These are phyloP conservation scores for Phalaenopsis equestris DNA, from an alignment of 106 monocot species.

Conservation along the genomic window DNA sequence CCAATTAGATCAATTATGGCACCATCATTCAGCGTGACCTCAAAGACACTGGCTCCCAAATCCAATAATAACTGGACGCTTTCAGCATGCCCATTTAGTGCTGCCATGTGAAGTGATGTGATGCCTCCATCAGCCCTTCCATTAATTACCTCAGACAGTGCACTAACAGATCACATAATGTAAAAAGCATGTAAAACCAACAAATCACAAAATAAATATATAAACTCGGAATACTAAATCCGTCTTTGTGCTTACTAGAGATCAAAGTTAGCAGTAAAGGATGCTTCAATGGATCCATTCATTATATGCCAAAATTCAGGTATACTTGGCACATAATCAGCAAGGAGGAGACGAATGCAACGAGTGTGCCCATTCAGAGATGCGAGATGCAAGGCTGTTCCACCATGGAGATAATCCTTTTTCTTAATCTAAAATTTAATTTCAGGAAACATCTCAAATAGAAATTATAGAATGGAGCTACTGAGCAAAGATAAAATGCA, in stretches of 20 bases:
- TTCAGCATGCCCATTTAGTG: slow-evolving; percentile 69
- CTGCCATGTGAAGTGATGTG: slow-evolving; percentile 82
- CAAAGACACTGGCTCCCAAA: slow-evolving; percentile 56
- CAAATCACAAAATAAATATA: not conserved
- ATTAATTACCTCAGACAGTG: slow-evolving; percentile 44
- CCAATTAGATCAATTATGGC: slow-evolving; percentile 80
- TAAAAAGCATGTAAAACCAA: not conserved
- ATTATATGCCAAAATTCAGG: slow-evolving; percentile 46
- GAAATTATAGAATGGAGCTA: not conserved
- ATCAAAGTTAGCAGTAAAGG: slow-evolving; percentile 29
- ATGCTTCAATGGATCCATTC: slow-evolving; percentile 13
- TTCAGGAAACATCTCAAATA: not conserved
- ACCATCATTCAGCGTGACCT: slow-evolving; percentile 69
- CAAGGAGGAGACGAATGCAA: slow-evolving; percentile 68
- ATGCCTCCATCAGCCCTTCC: slow-evolving; percentile 72
- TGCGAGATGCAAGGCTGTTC: slow-evolving; percentile 80
- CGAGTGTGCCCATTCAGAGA: slow-evolving; percentile 61
- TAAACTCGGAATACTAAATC: not conserved
- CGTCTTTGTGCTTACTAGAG: slow-evolving; percentile 33
- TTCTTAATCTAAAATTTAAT: slow-evolving; percentile 48
- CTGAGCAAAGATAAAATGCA: not conserved
- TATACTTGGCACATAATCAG: slow-evolving; percentile 62
- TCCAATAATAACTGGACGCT: slow-evolving; percentile 68
- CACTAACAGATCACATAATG: slow-evolving; percentile 23
- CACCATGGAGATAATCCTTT: slow-evolving; percentile 72